These are phyloP conservation scores for Pseudognaphalium luteoalbum DNA, from an alignment of 129 eudicot species.

Conservation along the genomic window DNA sequence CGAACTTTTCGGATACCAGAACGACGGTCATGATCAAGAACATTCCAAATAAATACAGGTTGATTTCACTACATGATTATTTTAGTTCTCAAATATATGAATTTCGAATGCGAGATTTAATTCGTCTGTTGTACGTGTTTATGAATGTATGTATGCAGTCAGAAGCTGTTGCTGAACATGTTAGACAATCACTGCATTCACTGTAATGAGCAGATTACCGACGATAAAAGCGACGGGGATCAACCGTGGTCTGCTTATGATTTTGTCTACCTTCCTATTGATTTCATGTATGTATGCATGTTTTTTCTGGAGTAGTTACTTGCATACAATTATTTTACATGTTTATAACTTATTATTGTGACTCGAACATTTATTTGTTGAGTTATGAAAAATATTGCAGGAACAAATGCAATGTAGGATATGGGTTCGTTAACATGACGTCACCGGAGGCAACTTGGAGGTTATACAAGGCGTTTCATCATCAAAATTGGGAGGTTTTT, in stretches of 20 bases:
- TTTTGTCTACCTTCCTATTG: conserved; percentile 93
- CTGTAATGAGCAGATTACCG: conserved; percentile 74
- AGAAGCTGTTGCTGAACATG: conserved; percentile 90
- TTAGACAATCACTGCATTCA: conserved; percentile 96
- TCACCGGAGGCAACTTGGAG: conserved; percentile 86
- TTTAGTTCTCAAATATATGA: too few relatives aligned
- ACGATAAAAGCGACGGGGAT: conserved; percentile 24
- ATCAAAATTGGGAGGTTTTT: conserved; percentile 93
- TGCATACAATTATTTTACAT: neutral
- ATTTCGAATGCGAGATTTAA: neutral
- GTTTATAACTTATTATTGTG: too few relatives aligned
- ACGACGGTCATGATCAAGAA: conserved; percentile 97
- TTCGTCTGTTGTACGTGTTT: neutral
- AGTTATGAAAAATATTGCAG: conserved; percentile 27
- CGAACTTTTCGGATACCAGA: conserved; percentile 63
- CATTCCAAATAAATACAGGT: conserved; percentile 99
- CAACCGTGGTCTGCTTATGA: conserved; percentile 84
- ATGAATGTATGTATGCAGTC: conserved; percentile 47
- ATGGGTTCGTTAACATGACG: conserved; percentile 98
- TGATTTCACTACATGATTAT: neutral
- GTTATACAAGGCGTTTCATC: conserved; percentile 86
- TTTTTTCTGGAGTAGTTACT: neutral
- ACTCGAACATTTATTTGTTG: too few relatives aligned
- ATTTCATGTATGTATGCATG: conserved; percentile 59
- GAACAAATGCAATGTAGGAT: conserved; percentile 97